Evolutionary conservation across 2,329 filamentous ascomycete species (phyloP).

Genomic region (Claviceps cyperi): DNA sequence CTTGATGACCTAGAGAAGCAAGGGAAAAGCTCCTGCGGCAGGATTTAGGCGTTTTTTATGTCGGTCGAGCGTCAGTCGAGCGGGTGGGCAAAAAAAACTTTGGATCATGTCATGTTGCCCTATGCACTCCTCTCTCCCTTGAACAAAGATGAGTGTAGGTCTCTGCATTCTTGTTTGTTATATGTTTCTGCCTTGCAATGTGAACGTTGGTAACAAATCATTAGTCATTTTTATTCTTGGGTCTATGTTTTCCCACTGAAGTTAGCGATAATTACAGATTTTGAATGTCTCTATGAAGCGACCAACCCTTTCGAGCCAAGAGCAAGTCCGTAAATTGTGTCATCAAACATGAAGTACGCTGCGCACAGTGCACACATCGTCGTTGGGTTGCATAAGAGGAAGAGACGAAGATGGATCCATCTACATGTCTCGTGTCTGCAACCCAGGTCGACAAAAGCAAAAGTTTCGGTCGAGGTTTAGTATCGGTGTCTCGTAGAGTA

Average conservation of each 20-base stretch:
- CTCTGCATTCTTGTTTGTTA: too few species aligned
- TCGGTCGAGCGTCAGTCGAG: too few species aligned
- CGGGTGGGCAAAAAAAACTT: neutral
- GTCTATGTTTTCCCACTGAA: neutral
- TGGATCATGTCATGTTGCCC: too few species aligned
- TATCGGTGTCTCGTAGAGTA: constrained; percentile 25
- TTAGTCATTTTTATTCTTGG: neutral
- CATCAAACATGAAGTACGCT: neutral
- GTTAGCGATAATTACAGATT: constrained; percentile 4
- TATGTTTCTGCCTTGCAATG: too few species aligned
- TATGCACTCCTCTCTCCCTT: too few species aligned
- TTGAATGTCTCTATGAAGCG: constrained; percentile 9
- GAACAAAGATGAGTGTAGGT: too few species aligned
- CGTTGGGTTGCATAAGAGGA: too few species aligned
- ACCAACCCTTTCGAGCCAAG: constrained; percentile 13
- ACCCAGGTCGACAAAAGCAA: neutral
- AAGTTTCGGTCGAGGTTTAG: constrained; percentile 8
- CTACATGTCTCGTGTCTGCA: neutral
- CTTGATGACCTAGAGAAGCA: neutral
- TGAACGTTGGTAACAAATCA: too few species aligned
- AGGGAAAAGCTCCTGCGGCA: neutral
- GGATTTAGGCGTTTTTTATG: neutral
- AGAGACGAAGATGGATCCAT: neutral
- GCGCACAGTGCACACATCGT: neutral
- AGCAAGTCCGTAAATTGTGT: neutral